A percentile compares a stretch with the other conserved stretches of the same genome.
phyloP scores from a whole-genome alignment of 768 basidiomycete species.

The Gloeophyllum trabeum region DNA sequence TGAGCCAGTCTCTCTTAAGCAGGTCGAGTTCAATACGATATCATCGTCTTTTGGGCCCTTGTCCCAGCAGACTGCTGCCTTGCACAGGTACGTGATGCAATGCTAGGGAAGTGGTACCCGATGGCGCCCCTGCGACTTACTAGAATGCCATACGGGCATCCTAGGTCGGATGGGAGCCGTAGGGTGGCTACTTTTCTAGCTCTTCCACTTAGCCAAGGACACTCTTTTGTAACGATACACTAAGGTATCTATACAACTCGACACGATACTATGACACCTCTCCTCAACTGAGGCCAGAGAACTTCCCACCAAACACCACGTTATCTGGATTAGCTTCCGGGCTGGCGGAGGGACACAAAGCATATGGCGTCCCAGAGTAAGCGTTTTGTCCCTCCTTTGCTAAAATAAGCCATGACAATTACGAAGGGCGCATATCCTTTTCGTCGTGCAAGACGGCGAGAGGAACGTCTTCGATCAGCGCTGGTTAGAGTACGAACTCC shows the following conservation, averaged over 20 bases:
- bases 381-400: constrained; percentile 5
- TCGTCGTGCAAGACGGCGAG: constrained; percentile 84
- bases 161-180: no score
- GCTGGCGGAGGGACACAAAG: constrained; percentile 68
- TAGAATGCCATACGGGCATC: no score
- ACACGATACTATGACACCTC: constrained; percentile 61
- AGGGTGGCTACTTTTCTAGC: no score
- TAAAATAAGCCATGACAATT: background rate
- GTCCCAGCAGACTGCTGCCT: constrained; percentile 48
- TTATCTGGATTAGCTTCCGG: constrained; percentile 62
- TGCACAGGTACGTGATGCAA: constrained; percentile 74
- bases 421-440: constrained; percentile 52
- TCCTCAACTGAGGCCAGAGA: constrained; percentile 35
- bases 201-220: no score
- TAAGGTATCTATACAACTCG: constrained; percentile 53
- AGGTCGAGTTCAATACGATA: constrained; percentile 98
- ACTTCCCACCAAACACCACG: constrained; percentile 68
- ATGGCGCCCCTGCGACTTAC: no score
- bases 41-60: constrained; percentile 83
- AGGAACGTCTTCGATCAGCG: constrained; percentile 94
- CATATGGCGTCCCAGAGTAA: constrained; percentile 51
- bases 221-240: no score
- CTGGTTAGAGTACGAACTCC: constrained; percentile 76
- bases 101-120: no score
- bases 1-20: constrained; percentile 50